Percentiles rank a stretch among this genome's conserved stretches.
phyloP scores from a whole-genome alignment of 1,284 basidiomycete genomes.

The Sporisorium graminicola region DNA sequence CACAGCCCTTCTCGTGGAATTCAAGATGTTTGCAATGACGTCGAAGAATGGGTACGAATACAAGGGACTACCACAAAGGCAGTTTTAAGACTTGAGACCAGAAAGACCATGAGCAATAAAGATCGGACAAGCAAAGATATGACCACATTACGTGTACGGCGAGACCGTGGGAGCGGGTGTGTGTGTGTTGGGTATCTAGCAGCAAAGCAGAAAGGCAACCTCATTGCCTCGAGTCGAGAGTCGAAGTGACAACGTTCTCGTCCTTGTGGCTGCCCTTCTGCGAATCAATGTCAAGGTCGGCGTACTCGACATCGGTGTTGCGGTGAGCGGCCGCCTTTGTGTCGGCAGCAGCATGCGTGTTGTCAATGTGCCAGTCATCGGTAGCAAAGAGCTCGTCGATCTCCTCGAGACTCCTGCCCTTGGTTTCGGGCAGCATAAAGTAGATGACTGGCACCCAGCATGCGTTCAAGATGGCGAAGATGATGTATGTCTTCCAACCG shows the following conservation, averaged over 20 bases:
- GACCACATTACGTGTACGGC: not conserved
- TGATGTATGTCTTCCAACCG: slow-evolving; percentile 54
- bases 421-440: slow-evolving; percentile 69
- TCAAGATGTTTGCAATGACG: not conserved
- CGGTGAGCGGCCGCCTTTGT: slow-evolving; percentile 35
- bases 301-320: slow-evolving; percentile 34
- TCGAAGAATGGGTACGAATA: not conserved
- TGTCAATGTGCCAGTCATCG: slow-evolving; percentile 45
- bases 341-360: slow-evolving; percentile 26
- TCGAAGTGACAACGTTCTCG: slow-evolving; percentile 22
- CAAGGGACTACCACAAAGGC: not conserved
- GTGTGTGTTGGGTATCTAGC: slow-evolving; percentile 5
- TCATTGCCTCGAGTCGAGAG: slow-evolving; percentile 18
- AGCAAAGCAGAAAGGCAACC: not conserved
- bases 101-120: not conserved
- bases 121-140: not conserved
- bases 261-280: slow-evolving; percentile 33
- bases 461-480: slow-evolving; percentile 69
- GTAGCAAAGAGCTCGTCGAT: slow-evolving; percentile 65
- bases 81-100: too few relatives aligned
- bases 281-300: slow-evolving; percentile 25
- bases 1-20: too few relatives aligned
- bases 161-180: too few relatives aligned
- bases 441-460: slow-evolving; percentile 68
- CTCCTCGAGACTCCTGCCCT: slow-evolving; percentile 64